Conservation (phyloP, 2,329 filamentous ascomycete species). For the Orbilia ellipsospora region DNA sequence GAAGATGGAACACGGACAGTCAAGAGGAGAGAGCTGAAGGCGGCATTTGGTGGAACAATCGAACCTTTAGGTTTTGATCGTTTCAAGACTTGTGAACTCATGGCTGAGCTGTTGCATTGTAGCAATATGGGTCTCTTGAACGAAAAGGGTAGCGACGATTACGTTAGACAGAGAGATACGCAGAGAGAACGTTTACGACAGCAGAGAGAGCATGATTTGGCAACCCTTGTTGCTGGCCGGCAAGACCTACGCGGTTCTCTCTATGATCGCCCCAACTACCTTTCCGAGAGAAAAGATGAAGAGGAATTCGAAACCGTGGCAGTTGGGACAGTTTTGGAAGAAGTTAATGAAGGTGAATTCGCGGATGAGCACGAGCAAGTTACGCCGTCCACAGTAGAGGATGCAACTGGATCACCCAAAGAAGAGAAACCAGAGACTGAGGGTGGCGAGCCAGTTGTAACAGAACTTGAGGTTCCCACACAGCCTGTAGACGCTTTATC, state of each 20-base stretch:
- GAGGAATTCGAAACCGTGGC: slow-evolving; percentile 93
- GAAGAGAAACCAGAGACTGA: slow-evolving; percentile 38
- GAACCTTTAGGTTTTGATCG: slow-evolving; percentile 96
- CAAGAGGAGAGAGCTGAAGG: slow-evolving; percentile 78
- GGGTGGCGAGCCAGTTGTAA: slow-evolving; percentile 37
- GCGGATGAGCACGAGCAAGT: slow-evolving; percentile 58
- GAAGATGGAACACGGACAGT: slow-evolving; percentile 71
- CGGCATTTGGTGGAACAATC: slow-evolving; percentile 89
- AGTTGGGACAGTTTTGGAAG: slow-evolving; percentile 75
- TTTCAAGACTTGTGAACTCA: slow-evolving; percentile 98
- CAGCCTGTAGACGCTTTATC: slow-evolving; percentile 44
- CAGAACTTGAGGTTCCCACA: slow-evolving; percentile 49
- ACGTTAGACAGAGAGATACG: slow-evolving; percentile 80
- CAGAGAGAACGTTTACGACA: slow-evolving; percentile 82
- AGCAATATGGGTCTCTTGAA: slow-evolving; percentile 98
- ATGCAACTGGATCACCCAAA: slow-evolving; percentile 41
- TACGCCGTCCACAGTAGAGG: slow-evolving; percentile 53
- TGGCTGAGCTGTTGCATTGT: slow-evolving; percentile 96
- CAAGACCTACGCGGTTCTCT: slow-evolving; percentile 42
- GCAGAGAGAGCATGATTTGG: slow-evolving; percentile 71
- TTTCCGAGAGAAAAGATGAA: slow-evolving; percentile 69
- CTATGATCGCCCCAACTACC: slow-evolving; percentile 39
- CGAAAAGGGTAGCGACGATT: slow-evolving; percentile 86
- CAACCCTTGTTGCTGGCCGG: slow-evolving; percentile 51
- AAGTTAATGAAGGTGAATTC: slow-evolving; percentile 71